phyloP scores from a whole-genome alignment of 176 grass and related monocot genomes.

The Bothriochloa decipiens region DNA sequence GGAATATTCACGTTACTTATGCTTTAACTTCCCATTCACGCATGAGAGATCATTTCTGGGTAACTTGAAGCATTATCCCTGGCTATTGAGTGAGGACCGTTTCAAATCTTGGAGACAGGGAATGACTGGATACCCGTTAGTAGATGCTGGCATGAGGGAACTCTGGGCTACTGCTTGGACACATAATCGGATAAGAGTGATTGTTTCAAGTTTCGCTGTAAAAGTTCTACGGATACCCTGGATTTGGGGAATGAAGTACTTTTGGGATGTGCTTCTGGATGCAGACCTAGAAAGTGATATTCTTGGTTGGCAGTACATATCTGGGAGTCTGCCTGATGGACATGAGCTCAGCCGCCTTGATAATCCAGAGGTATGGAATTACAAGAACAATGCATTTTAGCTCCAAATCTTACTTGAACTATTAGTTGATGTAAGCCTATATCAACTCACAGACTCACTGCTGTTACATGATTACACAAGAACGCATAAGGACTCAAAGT shows the following conservation, averaged over 20 bases:
- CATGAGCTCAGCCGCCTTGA: constrained; percentile 87
- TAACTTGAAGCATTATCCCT: constrained; percentile 90
- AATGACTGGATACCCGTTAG: constrained; percentile 88
- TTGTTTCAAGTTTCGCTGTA: constrained; percentile 83
- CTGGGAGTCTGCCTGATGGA: constrained; percentile 95
- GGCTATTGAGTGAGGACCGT: constrained; percentile 63
- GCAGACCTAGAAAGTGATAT: constrained; percentile 94
- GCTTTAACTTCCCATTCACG: constrained; percentile 96
- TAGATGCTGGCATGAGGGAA: constrained; percentile 98
- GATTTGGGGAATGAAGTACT: constrained; percentile 97
- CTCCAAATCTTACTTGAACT: constrained; percentile 19
- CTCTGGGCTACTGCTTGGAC: constrained; percentile 97
- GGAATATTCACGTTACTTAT: constrained; percentile 94
- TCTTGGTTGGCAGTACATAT: constrained; percentile 98
- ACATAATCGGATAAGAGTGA: constrained; percentile 85
- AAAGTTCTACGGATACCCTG: constrained; percentile 87
- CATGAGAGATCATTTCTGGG: constrained; percentile 80
- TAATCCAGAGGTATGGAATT: constrained; percentile 73
- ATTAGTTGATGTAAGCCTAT: constrained; percentile 5
- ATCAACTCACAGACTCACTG: not conserved
- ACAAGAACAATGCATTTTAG: constrained; percentile 23
- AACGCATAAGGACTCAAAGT: not conserved
- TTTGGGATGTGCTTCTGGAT: constrained; percentile 95
- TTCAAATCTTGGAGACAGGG: constrained; percentile 95
- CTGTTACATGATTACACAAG: not conserved